Evolutionary conservation across 768 basidiomycete species (phyloP).

Genomic region (Phanerodontia chrysosporium): DNA sequence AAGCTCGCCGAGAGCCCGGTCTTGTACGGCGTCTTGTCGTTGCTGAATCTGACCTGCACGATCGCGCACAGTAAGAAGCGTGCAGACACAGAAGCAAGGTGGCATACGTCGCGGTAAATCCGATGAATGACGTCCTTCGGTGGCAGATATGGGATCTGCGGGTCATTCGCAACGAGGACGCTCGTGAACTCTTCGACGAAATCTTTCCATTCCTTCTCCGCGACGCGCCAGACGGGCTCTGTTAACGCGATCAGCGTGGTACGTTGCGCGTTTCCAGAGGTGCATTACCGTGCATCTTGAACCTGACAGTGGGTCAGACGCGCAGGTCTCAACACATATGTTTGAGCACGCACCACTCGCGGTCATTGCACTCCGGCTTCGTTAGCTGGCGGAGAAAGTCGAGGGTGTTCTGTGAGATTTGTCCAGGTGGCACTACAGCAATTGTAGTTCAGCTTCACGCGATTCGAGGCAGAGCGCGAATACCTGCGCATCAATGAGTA

Average conservation of each 20-base stretch:
- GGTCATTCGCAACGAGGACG: conserved; percentile 66
- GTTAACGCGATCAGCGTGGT: neutral
- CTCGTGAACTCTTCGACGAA: conserved; percentile 74
- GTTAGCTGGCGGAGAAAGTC: conserved; percentile 68
- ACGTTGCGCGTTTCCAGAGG: too few relatives aligned
- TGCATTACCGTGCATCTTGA: conserved; percentile 68
- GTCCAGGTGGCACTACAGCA: conserved; percentile 69
- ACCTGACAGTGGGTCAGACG: conserved; percentile 45
- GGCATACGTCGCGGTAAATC: conserved; percentile 83
- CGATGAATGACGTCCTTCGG: conserved; percentile 89
- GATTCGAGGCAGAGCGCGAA: neutral
- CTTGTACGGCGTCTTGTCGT: conserved; percentile 97
- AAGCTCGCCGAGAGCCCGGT: conserved; percentile 74
- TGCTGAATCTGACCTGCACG: conserved; percentile 77
- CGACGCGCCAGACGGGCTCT: conserved; percentile 78
- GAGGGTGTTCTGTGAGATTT: conserved; percentile 82
- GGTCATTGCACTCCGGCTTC: conserved; percentile 77
- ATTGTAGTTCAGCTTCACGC: neutral
- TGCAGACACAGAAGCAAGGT: neutral
- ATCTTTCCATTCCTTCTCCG: conserved; percentile 86
- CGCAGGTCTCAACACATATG: neutral
- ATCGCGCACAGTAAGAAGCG: neutral
- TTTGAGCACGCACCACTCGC: conserved; percentile 58
- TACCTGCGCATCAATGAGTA: neutral
- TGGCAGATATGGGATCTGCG: conserved; percentile 83